phyloP scores from a whole-genome alignment of 2,329 filamentous ascomycete genomes.

The Cercospora canescens region DNA sequence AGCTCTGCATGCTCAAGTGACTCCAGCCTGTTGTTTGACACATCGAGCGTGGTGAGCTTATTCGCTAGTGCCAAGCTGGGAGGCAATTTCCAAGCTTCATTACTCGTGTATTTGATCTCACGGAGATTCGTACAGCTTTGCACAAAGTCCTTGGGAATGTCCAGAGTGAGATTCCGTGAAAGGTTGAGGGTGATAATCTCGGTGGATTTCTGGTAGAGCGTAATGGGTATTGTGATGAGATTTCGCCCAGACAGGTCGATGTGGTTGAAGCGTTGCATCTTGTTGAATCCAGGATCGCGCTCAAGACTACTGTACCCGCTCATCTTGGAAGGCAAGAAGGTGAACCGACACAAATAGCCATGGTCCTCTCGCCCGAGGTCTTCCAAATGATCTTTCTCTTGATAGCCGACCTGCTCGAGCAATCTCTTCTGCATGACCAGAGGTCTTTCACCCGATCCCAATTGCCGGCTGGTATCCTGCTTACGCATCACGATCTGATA shows the following conservation, averaged over 20 bases:
- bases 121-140: constrained; percentile 87
- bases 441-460: constrained; percentile 76
- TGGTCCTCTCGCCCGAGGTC: constrained; percentile 96
- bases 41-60: constrained; percentile 83
- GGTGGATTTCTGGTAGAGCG: constrained; percentile 82
- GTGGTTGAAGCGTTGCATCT: constrained; percentile 88
- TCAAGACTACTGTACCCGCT: constrained; percentile 73
- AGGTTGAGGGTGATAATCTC: constrained; percentile 96
- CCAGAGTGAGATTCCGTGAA: constrained; percentile 86
- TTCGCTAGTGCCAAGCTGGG: constrained; percentile 78
- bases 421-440: constrained; percentile 89
- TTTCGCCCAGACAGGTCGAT: constrained; percentile 90
- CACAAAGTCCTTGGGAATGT: constrained; percentile 94
- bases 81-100: constrained; percentile 85
- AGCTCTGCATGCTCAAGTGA: constrained; percentile 83
- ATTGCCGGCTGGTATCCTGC: constrained; percentile 81
- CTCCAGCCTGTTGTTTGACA: constrained; percentile 91
- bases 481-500: constrained; percentile 96
- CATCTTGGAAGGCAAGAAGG: constrained; percentile 87
- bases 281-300: constrained; percentile 75
- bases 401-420: constrained; percentile 88
- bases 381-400: constrained; percentile 81
- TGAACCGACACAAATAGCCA: constrained; percentile 93
- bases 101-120: constrained; percentile 94
- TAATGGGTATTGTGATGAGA: constrained; percentile 91